Evolutionary conservation across 2,329 filamentous ascomycete genomes (phyloP), one percentile per base, ranked within the genome.

Genomic region (Colletotrichum kahawae): DNA sequence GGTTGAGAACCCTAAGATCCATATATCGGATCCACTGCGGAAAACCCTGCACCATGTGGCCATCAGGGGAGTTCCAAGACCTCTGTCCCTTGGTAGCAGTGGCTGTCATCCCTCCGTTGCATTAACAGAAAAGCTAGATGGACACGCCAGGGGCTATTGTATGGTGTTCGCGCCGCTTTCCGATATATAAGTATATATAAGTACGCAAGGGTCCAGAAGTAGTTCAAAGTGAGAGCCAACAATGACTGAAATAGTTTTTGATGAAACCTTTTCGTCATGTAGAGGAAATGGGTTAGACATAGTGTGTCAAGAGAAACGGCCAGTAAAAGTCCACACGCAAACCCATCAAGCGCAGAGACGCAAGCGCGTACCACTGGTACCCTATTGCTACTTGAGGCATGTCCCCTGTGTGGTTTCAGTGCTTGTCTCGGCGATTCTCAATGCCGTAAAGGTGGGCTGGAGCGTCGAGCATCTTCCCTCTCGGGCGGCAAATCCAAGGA

Each of bases 1-100:
- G 2, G 2, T 0, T 0, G 0, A 0, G 0, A 13, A 16, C 27
- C 6, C 24, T 29, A 36, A 51, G 21, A 3, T 18, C 24, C 21
- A 29, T 43, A 60, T 51, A 8, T 9, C 10, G 14, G 59, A 12
- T 18, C 29, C 33, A 54, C 67, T 29, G 36, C 10, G 3, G 0
- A n/a, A 51, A 51, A 21, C 43, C 43, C 43, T 51, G 43, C n/a
- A n/a, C n/a, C 1, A 4, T 51, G 2, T 3, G n/a, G n/a, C n/a
- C 43, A 21, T 10, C 3, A 13, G n/a, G n/a, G 43, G 43, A 13
- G 10, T 7, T 0, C 10, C 0, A 51, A 4, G n/a, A 21, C 3
- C 13, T 21, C 18, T 7, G 4, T 4, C 1, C 5, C 43, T 33
- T 33, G 8, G 31, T 8, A 33, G 31, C 7, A 33, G n/a, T 21